Base-by-base conservation (phyloP, 2,329 filamentous ascomycete species). In the Coniella vitis region DNA sequence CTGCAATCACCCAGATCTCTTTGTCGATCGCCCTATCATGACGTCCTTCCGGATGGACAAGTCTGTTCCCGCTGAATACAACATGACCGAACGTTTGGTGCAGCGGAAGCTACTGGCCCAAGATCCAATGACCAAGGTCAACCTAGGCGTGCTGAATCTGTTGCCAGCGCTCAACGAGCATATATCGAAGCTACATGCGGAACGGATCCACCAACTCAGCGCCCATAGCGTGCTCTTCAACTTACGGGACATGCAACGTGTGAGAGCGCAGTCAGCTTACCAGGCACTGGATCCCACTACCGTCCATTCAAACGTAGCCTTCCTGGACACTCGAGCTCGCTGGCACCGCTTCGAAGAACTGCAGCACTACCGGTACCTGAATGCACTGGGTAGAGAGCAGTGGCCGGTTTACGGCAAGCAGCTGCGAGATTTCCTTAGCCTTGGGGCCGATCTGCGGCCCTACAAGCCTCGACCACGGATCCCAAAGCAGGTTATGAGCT, bases 1-100 rank as follows among this genome's bases (percentile, higher is more conserved):
- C 45, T 98, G 93, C 75, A 98, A 98, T 58, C 93, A 98, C 62
- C 94, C 93, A 0, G 93, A 98, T 67, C 75, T 98, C 8, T 98
- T 98, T 60, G 87, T 97, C 57, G 95, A 95, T 51, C 82, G 93
- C 14, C 90, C 90, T 1, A 97, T 98, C 60, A 93, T 95, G 68
- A 98, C 91, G 0, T 97, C 93, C 1, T 95, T 96, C 65, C 88
- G 90, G 3, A 95, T 97, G 86, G 75, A 80, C 21, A 85, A 76
- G 55, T 94, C 90, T 3, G 83, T 89, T 3, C 73, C 83, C 8
- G 81, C 85, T 2, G 80, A 86, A 32, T 97, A 84, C 59, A 83
- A 85, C 57, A 72, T 79, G 45, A 86, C 84, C 29, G 87, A 94
- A 54, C 69, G 79, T 2, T 72, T 87, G 21, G 70, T 97, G 38